Base-by-base conservation (phyloP, 768 basidiomycete genomes). In the Serendipita sp. region DNA sequence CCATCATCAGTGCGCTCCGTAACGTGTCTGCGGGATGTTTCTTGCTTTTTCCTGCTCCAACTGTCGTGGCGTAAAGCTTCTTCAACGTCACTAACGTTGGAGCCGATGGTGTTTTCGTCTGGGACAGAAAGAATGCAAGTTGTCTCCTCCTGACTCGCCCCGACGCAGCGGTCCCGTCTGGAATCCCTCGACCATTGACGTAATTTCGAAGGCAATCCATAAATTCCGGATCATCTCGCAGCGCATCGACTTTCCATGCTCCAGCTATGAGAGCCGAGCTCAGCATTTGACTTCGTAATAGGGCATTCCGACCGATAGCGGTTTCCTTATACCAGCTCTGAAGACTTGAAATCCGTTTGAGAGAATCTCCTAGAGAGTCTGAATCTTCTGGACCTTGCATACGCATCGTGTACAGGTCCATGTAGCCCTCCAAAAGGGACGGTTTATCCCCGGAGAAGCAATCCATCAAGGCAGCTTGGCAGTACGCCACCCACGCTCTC, bases 391-490 rank as follows among this genome's bases (percentile, higher is more conserved):
- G 30, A 58, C n/a, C 11, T 24, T 58, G 53, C 13, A 34, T n/a
- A 26, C 53, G 53, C 53, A 58, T 34, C 4, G 26, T 9, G 3
- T 58, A 31, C 5, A 33, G 24, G 17, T n/a, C 30, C 24, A 58
- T 24, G 33, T 58, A 33, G 9, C 1, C 53, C 22, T 11, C 53
- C 20, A 58, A 2, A 5, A 58, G 24, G 3, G 20, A 22, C 13
- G 86, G 83, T 70, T 95, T 96, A 73, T 94, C 93, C 70, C 89
- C 84, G n/a, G 92, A 75, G 58, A 97, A 86, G 72, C 88, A 86
- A 70, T 97, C 94, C 44, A 93, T 77, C 13, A 92, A 72, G 30
- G 81, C 78, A 0, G 88, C 87, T 66, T 87, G 83, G 66, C 87
- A 85, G 66, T 87, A 92, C 5, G 53, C 31, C n/a, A 58, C 30